Conservation (phyloP, 768 basidiomycete species). For the Tubosaeta sp. region DNA sequence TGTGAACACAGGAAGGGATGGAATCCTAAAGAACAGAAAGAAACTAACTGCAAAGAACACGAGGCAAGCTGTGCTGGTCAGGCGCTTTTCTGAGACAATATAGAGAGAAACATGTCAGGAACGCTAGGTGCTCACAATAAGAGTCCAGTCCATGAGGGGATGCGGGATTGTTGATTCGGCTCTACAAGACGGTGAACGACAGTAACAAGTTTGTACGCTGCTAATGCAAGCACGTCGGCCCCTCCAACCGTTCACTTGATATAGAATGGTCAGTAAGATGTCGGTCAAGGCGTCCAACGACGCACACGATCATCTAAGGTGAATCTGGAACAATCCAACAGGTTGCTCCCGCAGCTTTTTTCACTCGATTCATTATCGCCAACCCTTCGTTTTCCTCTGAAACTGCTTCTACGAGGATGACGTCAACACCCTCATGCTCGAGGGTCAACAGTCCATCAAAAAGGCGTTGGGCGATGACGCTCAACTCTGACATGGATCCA, state of each 20-base stretch:
- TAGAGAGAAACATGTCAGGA: neutral
- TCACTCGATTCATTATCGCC: slow-evolving; percentile 92
- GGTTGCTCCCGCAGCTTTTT: slow-evolving; percentile 76
- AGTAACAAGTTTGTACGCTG: neutral
- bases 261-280: neutral
- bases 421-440: slow-evolving; percentile 70
- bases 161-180: neutral
- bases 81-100: neutral
- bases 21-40: neutral
- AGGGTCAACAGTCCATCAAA: slow-evolving; percentile 85
- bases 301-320: slow-evolving; percentile 18
- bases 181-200: neutral
- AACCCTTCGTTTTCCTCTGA: slow-evolving; percentile 78
- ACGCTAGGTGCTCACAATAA: neutral
- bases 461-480: slow-evolving; percentile 70
- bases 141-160: neutral
- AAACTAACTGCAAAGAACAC: slow-evolving; percentile 5
- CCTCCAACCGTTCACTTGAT: neutral
- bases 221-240: neutral
- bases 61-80: slow-evolving; percentile 5
- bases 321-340: slow-evolving; percentile 25
- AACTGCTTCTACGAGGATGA: slow-evolving; percentile 84
- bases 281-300: neutral
- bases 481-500: slow-evolving; percentile 51
- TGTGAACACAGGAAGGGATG: neutral